A percentile compares a stretch with the other conserved stretches of the same genome.
Conservation (phyloP, 192 early-diverging fungal species). For the Backusella australiensis region DNA sequence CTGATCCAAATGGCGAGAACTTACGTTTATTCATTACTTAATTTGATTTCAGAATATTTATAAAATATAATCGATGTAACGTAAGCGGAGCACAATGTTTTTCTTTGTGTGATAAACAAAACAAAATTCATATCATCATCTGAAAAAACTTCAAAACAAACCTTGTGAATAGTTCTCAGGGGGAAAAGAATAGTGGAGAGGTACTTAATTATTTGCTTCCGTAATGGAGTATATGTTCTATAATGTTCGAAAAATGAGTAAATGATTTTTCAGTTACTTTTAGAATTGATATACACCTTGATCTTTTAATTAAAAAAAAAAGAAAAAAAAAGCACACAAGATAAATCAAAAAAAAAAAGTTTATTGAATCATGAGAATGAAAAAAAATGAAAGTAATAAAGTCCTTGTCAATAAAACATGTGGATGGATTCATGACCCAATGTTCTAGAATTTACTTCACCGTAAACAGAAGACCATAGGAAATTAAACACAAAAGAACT, state of each 20-base stretch:
- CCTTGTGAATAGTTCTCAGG: not conserved
- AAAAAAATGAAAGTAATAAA: not conserved
- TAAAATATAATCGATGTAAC: not conserved
- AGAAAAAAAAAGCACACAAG: not conserved
- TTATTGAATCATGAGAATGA: not conserved
- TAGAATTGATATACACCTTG: not conserved
- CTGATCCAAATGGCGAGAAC: not conserved
- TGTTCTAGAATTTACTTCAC: not conserved
- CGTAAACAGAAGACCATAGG: not conserved
- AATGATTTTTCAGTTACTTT: not conserved
- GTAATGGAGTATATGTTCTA: not conserved
- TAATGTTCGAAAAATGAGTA: not conserved
- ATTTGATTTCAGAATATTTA: not conserved
- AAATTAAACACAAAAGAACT: too few species aligned
- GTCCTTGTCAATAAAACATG: not conserved
- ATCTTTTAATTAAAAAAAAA: not conserved
- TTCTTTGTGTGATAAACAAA: not conserved
- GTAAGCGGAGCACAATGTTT: not conserved
- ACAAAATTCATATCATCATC: not conserved
- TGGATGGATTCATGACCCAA: not conserved
- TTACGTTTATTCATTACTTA: not conserved
- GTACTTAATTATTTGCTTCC: not conserved
- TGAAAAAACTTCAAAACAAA: not conserved
- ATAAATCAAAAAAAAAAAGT: not conserved
- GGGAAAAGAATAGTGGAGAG: not conserved